phyloP scores from a whole-genome alignment of 768 basidiomycete species.

The Kwoniella sp. region DNA sequence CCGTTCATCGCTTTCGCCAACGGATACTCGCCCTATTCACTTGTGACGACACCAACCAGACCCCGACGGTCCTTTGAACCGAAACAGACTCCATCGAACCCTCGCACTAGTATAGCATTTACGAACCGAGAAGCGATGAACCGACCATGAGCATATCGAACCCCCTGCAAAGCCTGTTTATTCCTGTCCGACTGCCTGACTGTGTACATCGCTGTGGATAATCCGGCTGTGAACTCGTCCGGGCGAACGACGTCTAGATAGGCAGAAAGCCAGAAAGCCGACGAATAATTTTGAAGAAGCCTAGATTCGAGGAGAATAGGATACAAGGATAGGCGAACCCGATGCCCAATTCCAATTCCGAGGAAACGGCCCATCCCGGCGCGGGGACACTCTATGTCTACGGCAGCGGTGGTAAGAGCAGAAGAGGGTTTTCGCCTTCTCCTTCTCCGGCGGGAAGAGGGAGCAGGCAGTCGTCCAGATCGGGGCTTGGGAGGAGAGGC shows the following conservation, averaged over 20 bases:
- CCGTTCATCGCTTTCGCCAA: too few species aligned
- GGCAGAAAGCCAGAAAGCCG: too few species aligned
- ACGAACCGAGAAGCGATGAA: not conserved
- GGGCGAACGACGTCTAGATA: too few species aligned
- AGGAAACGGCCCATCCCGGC: slow-evolving; percentile 35
- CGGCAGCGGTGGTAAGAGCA: slow-evolving; percentile 1
- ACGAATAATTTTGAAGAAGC: too few species aligned
- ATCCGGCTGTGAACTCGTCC: too few species aligned
- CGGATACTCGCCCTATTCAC: too few species aligned
- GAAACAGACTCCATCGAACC: too few species aligned
- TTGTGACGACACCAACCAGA: too few species aligned
- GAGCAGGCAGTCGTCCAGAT: not conserved
- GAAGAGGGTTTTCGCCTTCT: not conserved
- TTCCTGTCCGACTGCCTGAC: too few species aligned
- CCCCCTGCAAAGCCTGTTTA: not conserved
- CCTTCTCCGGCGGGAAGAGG: slow-evolving; percentile 10
- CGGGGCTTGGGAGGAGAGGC: slow-evolving; percentile 2
- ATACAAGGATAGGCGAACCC: slow-evolving; percentile 2
- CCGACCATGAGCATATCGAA: not conserved
- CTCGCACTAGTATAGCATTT: too few species aligned
- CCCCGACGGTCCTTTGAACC: too few species aligned
- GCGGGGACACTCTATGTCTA: slow-evolving; percentile 44
- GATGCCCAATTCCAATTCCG: slow-evolving; percentile 37
- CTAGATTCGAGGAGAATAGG: not conserved
- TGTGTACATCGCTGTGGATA: too few species aligned